phyloP scores from a whole-genome alignment of 2,329 filamentous ascomycete genomes.

The Aspergillus clavatus region DNA sequence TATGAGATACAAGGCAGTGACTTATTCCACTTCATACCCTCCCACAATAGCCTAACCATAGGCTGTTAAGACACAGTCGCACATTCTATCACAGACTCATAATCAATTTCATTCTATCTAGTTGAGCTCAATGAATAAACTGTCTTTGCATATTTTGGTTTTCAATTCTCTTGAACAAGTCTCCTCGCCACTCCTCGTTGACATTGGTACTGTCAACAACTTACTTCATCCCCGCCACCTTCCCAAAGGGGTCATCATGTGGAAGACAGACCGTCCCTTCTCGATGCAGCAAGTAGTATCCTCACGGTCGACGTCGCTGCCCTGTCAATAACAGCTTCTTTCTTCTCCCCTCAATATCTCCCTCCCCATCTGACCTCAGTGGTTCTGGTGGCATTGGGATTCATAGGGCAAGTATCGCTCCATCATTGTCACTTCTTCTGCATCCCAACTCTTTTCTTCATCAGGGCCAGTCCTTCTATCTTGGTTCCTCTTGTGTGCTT shows the following conservation, averaged over 20 bases:
- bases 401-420: conserved; percentile 8
- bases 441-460: conserved; percentile 9
- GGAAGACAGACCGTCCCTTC: conserved; percentile 11
- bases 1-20: conserved; percentile 65
- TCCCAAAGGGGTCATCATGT: neutral
- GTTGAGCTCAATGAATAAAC: neutral
- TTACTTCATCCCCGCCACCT: neutral
- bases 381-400: conserved; percentile 3
- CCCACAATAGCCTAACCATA: conserved; percentile 30
- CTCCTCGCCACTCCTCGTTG: no score
- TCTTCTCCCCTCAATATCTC: neutral
- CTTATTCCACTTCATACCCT: conserved; percentile 40
- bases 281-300: conserved; percentile 1
- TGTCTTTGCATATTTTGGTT: no score
- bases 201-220: no score
- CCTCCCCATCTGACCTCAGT: conserved; percentile 1
- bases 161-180: no score
- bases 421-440: conserved; percentile 20
- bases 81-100: conserved; percentile 22
- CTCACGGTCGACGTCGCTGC: no score
- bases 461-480: conserved; percentile 19
- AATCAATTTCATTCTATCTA: neutral
- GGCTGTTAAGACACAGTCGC: conserved; percentile 39
- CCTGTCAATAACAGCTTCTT: neutral
- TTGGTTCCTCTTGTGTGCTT: conserved; percentile 17